A percentile compares a stretch with the other conserved stretches of the same genome.
These are phyloP conservation scores for Paramyrothecium roridum DNA, from an alignment of 2,329 filamentous ascomycete genomes.

Conservation along the genomic window DNA sequence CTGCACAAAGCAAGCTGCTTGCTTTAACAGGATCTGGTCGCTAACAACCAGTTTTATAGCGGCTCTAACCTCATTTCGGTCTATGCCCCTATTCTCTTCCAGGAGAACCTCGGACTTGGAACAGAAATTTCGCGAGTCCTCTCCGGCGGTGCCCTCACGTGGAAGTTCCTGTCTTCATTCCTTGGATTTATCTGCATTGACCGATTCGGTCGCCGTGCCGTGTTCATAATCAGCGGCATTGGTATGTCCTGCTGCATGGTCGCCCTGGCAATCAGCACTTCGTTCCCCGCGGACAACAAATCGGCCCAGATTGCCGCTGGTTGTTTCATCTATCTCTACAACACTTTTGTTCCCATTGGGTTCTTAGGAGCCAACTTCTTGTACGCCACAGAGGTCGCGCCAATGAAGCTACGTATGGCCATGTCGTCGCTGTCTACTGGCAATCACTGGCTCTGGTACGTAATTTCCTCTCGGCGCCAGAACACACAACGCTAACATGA, in stretches of 20 bases:
- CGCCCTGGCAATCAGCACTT: slow-evolving; percentile 19
- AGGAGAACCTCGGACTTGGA: slow-evolving; percentile 18
- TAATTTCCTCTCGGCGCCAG: neutral
- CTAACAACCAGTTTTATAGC: neutral
- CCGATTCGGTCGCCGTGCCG: slow-evolving; percentile 19
- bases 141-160: slow-evolving; percentile 21
- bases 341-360: slow-evolving; percentile 63
- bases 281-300: slow-evolving; percentile 14
- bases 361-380: slow-evolving; percentile 62
- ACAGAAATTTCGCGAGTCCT: slow-evolving; percentile 18
- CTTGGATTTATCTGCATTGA: slow-evolving; percentile 24
- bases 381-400: slow-evolving; percentile 52
- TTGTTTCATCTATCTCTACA: slow-evolving; percentile 62
- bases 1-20: slow-evolving; percentile 11
- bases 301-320: slow-evolving; percentile 15
- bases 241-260: slow-evolving; percentile 23
- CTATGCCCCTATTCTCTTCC: slow-evolving; percentile 25
- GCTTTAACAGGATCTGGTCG: neutral
- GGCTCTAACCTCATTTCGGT: slow-evolving; percentile 23
- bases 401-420: slow-evolving; percentile 40
- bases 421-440: slow-evolving; percentile 51
- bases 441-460: slow-evolving; percentile 24
- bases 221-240: slow-evolving; percentile 19
- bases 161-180: slow-evolving; percentile 27
- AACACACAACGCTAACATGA: neutral